Evolutionary conservation across 2,329 filamentous ascomycete genomes (phyloP), one percentile per base, ranked within the genome.

Genomic region (Rutstroemia sp.): DNA sequence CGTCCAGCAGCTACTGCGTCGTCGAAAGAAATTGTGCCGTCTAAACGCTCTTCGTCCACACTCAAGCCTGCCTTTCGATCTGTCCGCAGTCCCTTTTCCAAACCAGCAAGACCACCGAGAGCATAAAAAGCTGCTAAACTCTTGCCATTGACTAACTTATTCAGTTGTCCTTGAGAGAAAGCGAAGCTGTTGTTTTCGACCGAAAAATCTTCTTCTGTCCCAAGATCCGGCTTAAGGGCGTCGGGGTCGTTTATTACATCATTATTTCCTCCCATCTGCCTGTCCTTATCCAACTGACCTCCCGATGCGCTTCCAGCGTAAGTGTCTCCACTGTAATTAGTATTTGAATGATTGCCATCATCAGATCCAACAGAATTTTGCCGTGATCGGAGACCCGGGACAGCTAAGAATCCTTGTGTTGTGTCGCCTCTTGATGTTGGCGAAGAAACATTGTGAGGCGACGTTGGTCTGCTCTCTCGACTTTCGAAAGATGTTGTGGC

Each of bases 121-220:
- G 87, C 87, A 63, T 87, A 83, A 60, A 92, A 90, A 4, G 88
- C 88, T 25, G 81, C 76, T 59, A 88, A 75, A 64, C 79, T 91
- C 72, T 94, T 94, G 0, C 89, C 88, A 61, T 92, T 92, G 52
- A 91, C 76, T 6, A 94, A 73, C 72, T 92, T 92, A 60, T 82
- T 83, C 64, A 90, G 73, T 63, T 88, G 87, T 23, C 88, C 88
- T 10, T 85, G 85, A 0, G 83, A 80, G 65, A 85, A 90, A 8
- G 86, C 87, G 64, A 91, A 90, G 46, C 78, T 82, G 69, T 88
- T 90, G 64, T 86, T 75, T 48, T 83, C 76, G 16, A 85, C 79
- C 45, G 80, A 66, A 64, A 89, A 92, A 61, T 88, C 84, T 18
- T 75, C 78, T 70, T 91, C 87, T 1, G 82, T 86, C 6, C 85